Evolutionary conservation across 192 early-diverging fungal species (phyloP).

Genomic region (Oehlia diaphana): DNA sequence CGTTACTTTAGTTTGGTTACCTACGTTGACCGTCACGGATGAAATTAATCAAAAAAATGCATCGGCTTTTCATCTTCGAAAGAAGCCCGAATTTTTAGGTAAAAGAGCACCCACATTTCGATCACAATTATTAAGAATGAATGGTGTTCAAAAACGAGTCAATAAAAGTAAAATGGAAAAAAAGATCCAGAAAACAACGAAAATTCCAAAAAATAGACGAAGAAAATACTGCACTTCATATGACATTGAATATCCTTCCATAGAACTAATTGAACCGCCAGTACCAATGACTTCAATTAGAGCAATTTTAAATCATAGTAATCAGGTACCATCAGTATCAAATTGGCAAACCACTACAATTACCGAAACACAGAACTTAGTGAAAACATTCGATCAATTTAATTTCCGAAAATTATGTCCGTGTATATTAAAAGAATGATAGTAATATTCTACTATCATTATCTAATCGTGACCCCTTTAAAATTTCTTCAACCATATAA

Average conservation of each 20-base stretch:
- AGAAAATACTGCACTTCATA: no score
- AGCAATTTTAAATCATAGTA: background rate
- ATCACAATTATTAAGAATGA: slow-evolving; percentile 11
- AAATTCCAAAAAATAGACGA: background rate
- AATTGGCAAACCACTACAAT: no score
- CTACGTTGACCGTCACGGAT: background rate
- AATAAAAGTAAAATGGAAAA: background rate
- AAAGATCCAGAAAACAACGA: background rate
- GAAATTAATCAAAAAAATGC: slow-evolving; percentile 12
- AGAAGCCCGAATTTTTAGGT: background rate
- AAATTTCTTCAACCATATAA: no score
- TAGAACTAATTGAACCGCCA: background rate
- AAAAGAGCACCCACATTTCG: background rate
- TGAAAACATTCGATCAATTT: no score
- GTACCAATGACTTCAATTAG: background rate
- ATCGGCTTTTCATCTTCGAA: slow-evolving; percentile 19
- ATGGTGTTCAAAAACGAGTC: background rate
- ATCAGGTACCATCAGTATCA: no score
- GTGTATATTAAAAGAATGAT: no score
- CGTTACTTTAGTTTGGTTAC: slow-evolving; percentile 14
- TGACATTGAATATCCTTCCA: no score
- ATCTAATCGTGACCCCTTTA: no score
- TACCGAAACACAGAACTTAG: no score
- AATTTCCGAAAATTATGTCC: no score
- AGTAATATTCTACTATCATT: no score